Evolutionary conservation across 805 yeast genomes (phyloP), one percentile per base, ranked within the genome.

Genomic region (Wickerhamomyces sydowiorum): DNA sequence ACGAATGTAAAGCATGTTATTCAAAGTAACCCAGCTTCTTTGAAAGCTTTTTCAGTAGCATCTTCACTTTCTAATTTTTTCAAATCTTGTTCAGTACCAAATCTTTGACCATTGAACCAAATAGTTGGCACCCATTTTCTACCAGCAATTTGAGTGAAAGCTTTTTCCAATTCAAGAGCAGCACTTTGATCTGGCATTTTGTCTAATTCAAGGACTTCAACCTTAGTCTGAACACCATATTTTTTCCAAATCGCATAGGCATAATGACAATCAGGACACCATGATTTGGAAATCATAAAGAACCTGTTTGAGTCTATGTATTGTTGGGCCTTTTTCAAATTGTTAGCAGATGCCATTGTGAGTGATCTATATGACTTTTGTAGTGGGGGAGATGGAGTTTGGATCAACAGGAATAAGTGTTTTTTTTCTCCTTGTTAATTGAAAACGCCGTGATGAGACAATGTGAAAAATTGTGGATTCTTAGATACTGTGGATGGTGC

Each of bases 231-330:
- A 8, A 81, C 78, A 8, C 71, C 68, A 52, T 69, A 75, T 40
- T 75, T 71, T 38, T 72, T 67, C 72, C 79, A 81, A 19, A 82
- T 60, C 22, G 64, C 62, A 45, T 74, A 69, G 4, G 84, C 76
- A 56, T 81, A 84, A 38, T 74, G 78, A 52, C 90, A 83, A 52
- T 84, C 90, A 3, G 87, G 86, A 60, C 93, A 84, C 89, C 89
- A 83, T 17, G 82, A 70, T 50, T 83, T 84, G 32, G 85, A 76
- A 12, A 83, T 56, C 72, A 80, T 74, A 45, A 84, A 67, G 50
- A 61, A 76, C 38, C 66, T 66, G 60, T 80, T 63, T 4, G 64
- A 51, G 9, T 56, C 40, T 42, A 82, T 68, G 41, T 78, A 61
- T 22, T 70, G 61, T 40, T 68, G 61, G 2, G 82, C 87, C 41